Conservation (phyloP, 805 yeast species). For the Kurtzmaniella cleridarum region DNA sequence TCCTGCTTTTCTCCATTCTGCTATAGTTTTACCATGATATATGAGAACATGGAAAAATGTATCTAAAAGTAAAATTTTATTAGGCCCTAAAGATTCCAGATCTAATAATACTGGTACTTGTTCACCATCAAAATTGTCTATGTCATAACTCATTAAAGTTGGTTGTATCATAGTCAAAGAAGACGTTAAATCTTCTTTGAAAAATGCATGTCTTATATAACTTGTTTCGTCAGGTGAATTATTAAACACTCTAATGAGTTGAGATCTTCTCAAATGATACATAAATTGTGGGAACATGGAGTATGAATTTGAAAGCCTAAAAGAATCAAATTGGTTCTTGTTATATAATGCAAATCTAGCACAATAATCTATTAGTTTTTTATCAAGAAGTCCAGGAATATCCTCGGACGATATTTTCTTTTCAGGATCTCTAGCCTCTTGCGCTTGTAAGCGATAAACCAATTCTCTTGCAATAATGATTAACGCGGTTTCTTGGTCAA, state of each 20-base stretch:
- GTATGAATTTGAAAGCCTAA: constrained; percentile 44
- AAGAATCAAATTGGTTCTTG: constrained; percentile 42
- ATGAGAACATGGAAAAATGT: constrained; percentile 67
- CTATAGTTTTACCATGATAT: constrained; percentile 60
- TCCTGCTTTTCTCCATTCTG: constrained; percentile 61
- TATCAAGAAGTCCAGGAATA: constrained; percentile 41
- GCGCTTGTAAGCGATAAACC: constrained; percentile 32
- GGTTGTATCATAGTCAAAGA: constrained; percentile 69
- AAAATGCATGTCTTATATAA: constrained; percentile 55
- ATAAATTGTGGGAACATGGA: constrained; percentile 62
- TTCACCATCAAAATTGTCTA: constrained; percentile 40
- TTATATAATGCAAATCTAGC: constrained; percentile 36
- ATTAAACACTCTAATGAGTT: constrained; percentile 59
- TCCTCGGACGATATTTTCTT: constrained; percentile 19
- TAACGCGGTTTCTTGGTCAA: constrained; percentile 69
- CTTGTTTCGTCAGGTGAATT: constrained; percentile 72
- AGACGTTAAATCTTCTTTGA: constrained; percentile 56
- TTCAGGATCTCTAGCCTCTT: constrained; percentile 9
- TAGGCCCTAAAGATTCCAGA: constrained; percentile 55
- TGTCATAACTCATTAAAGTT: constrained; percentile 52
- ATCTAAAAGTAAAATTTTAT: constrained; percentile 53
- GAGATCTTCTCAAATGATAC: constrained; percentile 63
- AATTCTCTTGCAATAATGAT: constrained; percentile 56
- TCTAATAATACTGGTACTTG: constrained; percentile 63
- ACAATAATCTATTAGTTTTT: constrained; percentile 28